Evolutionary conservation across 495 filamentous ascomycete genomes (phyloP).

Genomic region (Antarctomyces pellizariae): DNA sequence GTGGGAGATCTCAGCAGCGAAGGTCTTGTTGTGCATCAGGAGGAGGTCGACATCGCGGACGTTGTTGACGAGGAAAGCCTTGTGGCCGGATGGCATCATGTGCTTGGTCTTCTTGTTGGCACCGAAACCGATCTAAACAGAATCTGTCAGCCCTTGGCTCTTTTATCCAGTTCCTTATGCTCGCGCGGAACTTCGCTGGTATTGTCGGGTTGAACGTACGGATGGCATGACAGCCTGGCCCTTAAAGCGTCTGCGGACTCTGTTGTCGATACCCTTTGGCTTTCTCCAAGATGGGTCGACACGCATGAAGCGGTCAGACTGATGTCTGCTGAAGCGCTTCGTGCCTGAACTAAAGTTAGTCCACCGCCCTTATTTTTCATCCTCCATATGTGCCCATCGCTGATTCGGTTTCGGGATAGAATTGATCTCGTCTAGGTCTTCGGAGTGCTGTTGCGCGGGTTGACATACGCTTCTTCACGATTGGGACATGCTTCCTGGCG

Average conservation of each 20-base stretch:
- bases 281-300: constrained; percentile 81
- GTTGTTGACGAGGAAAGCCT: constrained; percentile 98
- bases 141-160: constrained; percentile 6
- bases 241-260: constrained; percentile 79
- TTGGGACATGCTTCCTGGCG: constrained; percentile 96
- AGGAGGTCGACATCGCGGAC: constrained; percentile 84
- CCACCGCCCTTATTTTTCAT: constrained; percentile 5
- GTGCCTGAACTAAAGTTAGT: constrained; percentile 33
- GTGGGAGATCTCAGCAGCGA: constrained; percentile 92
- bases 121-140: constrained; percentile 74
- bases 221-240: constrained; percentile 90
- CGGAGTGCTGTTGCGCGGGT: constrained; percentile 4
- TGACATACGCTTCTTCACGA: constrained; percentile 97
- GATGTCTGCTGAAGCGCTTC: constrained; percentile 82
- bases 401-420: constrained; percentile 3
- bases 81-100: constrained; percentile 98
- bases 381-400: constrained; percentile 7
- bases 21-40: constrained; percentile 98
- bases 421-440: constrained; percentile 1
- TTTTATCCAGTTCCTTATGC: constrained; percentile 1
- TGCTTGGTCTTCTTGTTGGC: constrained; percentile 97
- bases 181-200: constrained; percentile 1
- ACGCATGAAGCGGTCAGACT: constrained; percentile 87
- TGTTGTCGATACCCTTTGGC: constrained; percentile 97
- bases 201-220: constrained; percentile 34